Base-by-base conservation (phyloP, 2,329 filamentous ascomycete genomes). In the Cytospora paraplurivora region DNA sequence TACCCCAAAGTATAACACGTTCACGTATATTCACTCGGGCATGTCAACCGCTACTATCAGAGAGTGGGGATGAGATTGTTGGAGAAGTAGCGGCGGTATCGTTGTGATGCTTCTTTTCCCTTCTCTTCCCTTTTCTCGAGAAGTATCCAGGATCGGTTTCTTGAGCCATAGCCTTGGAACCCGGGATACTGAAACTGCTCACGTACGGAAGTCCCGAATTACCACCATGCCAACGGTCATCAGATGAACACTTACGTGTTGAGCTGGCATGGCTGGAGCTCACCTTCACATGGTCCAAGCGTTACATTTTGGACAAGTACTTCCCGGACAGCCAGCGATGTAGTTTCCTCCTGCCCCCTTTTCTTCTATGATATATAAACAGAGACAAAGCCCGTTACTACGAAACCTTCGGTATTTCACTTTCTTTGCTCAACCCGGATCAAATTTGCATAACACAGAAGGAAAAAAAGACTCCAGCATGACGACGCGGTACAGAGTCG, bases 401-500 rank as follows among this genome's bases (percentile, higher is more conserved):
- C 35, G 7, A 15, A 3, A 19, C 12, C 44, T 21, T 19, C 21
- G n/a, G 17, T n/a, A 12, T 11, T 19, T 2, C n/a, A 8, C 50
- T 47, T 15, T 41, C 13, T 11, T 54, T 53, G 60, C 44, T 38
- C 37, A 12, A 58, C 32, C 41, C 15, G 47, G 34, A 34, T 19
- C 15, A n/a, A 55, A 13, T 17, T 27, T 35, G 52, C 34, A 38
- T 17, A 27, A 27, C 27, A 2, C 27, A 27, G 11, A 41, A 47
- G 8, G 8, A n/a, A 15, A 10, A 35, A 27, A 13, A 10, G 7
- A 50, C n/a, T 34, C 34, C 41, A 64, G 27, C 5, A 88, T 88
- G 85, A 88, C 85, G 47, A 85, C 84, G 37, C 80, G 85, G 67
- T 89, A 88, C 72, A 82, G 86, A 66, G 90, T 93, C 68, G 90